These are phyloP conservation scores for Cordyceps cateniannulata DNA, from an alignment of 2,329 filamentous ascomycete species.

Conservation along the genomic window DNA sequence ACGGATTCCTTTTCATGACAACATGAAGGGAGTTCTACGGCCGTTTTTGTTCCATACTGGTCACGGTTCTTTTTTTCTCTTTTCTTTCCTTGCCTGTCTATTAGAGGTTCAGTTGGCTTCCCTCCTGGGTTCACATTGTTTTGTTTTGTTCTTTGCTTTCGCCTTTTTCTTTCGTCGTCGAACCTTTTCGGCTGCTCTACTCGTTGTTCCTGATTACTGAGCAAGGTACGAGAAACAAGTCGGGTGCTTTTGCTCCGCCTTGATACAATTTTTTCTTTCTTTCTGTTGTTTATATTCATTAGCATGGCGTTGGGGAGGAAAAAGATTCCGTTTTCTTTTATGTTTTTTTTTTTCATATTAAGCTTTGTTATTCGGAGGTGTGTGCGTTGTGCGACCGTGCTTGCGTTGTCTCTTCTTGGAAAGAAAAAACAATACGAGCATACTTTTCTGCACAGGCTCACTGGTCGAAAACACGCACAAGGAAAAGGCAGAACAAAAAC, in stretches of 20 bases:
- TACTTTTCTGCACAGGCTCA: not conserved
- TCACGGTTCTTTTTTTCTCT: not conserved
- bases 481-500: not conserved
- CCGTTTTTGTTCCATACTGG: not conserved
- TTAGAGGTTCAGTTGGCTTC: not conserved
- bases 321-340: constrained; percentile 14
- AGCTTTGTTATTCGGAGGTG: too few species aligned
- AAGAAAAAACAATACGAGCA: not conserved
- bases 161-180: too few species aligned
- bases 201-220: not conserved
- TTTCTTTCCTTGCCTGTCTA: not conserved
- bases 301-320: constrained; percentile 28
- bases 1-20: constrained; percentile 8
- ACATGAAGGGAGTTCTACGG: constrained; percentile 17
- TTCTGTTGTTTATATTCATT: constrained; percentile 8
- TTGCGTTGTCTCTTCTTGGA: not conserved
- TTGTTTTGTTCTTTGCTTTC: not conserved
- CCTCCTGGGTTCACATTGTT: not conserved
- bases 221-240: not conserved
- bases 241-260: not conserved
- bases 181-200: not conserved
- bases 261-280: not conserved
- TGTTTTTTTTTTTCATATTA: constrained; percentile 5
- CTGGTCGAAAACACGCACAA: not conserved
- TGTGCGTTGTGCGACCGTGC: not conserved